Conservation (phyloP, 2,329 filamentous ascomycete genomes). For the Penicillium hordei region DNA sequence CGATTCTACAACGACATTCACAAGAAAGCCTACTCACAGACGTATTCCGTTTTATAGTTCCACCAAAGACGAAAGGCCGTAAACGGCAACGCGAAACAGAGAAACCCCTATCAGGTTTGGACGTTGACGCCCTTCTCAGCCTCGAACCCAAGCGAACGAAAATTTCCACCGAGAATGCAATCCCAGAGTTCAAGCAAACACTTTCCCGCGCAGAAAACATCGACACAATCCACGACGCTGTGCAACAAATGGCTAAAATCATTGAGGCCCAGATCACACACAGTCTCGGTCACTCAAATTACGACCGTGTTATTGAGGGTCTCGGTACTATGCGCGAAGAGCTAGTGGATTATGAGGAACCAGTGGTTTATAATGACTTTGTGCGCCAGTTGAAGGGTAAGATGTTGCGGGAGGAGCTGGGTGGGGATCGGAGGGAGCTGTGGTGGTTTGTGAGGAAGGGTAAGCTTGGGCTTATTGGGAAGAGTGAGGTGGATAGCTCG, state of each 20-base stretch:
- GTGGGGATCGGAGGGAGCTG: slow-evolving; percentile 76
- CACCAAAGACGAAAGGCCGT: slow-evolving; percentile 73
- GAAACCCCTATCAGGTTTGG: slow-evolving; percentile 85
- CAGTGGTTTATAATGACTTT: slow-evolving; percentile 73
- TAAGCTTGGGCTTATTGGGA: slow-evolving; percentile 71
- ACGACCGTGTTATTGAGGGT: slow-evolving; percentile 72
- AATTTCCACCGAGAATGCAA: slow-evolving; percentile 70
- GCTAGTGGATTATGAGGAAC: slow-evolving; percentile 72
- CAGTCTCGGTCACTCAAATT: slow-evolving; percentile 73
- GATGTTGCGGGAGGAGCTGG: slow-evolving; percentile 66
- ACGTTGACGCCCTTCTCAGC: slow-evolving; percentile 78
- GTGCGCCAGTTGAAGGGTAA: slow-evolving; percentile 69
- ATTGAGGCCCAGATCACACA: slow-evolving; percentile 67
- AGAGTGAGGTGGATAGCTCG: slow-evolving; percentile 61
- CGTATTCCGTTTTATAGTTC: slow-evolving; percentile 55
- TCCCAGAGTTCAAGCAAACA: slow-evolving; percentile 86
- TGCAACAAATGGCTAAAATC: slow-evolving; percentile 72
- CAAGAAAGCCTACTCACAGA: slow-evolving; percentile 20
- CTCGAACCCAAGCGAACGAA: slow-evolving; percentile 50
- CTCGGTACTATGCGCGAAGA: slow-evolving; percentile 76
- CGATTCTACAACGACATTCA: neutral
- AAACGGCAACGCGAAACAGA: slow-evolving; percentile 65
- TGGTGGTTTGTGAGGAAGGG: slow-evolving; percentile 72
- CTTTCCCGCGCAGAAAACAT: slow-evolving; percentile 62
- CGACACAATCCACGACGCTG: slow-evolving; percentile 63